Evolutionary conservation across 139 green algal genomes (phyloP).

Genomic region (Gonium pectorale): DNA sequence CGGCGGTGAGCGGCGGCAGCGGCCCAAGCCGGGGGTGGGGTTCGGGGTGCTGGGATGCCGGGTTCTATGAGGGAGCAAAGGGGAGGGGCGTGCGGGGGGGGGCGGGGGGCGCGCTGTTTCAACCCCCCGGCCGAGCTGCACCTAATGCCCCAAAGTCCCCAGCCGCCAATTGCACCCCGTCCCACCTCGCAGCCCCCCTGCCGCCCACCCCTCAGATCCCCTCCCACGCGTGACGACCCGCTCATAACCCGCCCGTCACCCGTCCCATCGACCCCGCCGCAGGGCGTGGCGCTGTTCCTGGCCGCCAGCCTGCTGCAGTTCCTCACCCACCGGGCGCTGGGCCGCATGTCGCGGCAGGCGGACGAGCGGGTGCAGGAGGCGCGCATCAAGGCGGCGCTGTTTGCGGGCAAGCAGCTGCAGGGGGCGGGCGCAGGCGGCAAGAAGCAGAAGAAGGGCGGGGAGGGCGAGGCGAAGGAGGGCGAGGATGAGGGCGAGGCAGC

Average conservation of each 20-base stretch:
- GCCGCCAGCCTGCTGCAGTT: constrained; percentile 69
- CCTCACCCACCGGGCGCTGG: constrained; percentile 65
- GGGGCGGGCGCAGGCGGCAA: no score
- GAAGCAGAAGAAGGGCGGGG: background rate
- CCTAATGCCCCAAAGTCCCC: no score
- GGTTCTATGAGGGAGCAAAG: background rate
- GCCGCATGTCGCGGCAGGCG: constrained; percentile 45
- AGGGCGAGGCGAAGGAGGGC: background rate
- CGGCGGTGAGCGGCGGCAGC: background rate
- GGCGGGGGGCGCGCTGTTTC: background rate
- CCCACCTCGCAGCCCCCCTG: background rate
- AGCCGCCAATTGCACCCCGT: no score
- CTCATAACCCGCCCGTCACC: background rate
- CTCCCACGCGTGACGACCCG: background rate
- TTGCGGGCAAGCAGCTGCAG: no score
- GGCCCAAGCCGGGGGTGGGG: background rate
- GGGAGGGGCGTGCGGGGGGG: background rate
- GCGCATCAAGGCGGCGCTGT: background rate
- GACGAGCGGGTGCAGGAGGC: constrained; percentile 3
- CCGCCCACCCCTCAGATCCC: background rate
- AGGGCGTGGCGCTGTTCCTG: constrained; percentile 64
- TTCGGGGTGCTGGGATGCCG: background rate
- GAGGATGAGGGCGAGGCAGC: background rate
- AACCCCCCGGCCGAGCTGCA: no score
- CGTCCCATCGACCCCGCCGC: background rate